Evolutionary conservation across 192 early-diverging fungal genomes (phyloP).

Genomic region (Coemansia sp.): DNA sequence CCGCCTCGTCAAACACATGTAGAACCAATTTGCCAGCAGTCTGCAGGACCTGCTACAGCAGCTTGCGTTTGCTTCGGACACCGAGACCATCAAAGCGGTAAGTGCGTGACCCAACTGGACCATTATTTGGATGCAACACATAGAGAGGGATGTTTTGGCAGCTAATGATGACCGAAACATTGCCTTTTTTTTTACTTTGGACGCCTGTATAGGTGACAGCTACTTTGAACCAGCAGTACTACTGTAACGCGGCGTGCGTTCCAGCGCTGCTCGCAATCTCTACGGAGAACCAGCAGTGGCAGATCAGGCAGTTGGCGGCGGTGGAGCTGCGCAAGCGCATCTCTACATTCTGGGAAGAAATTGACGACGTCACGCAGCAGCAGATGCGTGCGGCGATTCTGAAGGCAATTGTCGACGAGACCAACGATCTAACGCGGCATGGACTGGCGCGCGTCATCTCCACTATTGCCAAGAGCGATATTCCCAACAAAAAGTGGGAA

Average conservation of each 20-base stretch:
- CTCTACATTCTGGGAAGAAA: conserved; percentile 71
- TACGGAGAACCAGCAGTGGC: conserved; percentile 58
- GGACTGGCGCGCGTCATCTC: conserved; percentile 85
- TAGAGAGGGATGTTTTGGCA: neutral
- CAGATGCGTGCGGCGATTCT: conserved; percentile 68
- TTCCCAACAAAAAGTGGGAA: conserved; percentile 75
- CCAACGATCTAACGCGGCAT: conserved; percentile 67
- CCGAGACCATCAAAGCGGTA: conserved; percentile 57
- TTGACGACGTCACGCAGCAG: conserved; percentile 58
- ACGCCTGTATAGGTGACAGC: conserved; percentile 55
- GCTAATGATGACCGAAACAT: neutral
- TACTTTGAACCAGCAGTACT: conserved; percentile 74
- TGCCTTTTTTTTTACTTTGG: neutral
- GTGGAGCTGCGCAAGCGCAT: conserved; percentile 88
- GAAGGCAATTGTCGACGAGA: conserved; percentile 73
- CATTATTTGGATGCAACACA: neutral
- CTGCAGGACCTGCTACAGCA: conserved; percentile 60
- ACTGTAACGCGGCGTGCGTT: conserved; percentile 67
- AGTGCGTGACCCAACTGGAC: neutral
- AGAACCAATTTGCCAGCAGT: conserved; percentile 58
- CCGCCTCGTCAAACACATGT: conserved; percentile 20
- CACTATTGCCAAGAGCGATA: conserved; percentile 78
- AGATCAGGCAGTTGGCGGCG: conserved; percentile 83
- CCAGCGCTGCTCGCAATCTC: conserved; percentile 79
- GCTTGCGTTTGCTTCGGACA: conserved; percentile 57